phyloP scores from a whole-genome alignment of 495 filamentous ascomycete genomes.

The Copromyces sp. region DNA sequence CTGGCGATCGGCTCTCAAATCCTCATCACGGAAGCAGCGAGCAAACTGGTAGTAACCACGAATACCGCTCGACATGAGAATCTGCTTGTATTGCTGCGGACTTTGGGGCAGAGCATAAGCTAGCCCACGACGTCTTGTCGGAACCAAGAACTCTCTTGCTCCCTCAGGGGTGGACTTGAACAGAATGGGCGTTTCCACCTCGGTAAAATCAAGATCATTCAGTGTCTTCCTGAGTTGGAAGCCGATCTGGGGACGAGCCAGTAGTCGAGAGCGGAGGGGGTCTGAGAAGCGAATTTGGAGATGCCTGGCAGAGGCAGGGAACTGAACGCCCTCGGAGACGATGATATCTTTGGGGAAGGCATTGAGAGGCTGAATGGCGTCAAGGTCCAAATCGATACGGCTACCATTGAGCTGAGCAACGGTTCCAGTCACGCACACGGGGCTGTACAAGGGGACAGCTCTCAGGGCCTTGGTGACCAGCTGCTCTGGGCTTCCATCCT shows the following conservation, averaged over 20 bases:
- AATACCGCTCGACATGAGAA: constrained; percentile 87
- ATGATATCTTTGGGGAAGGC: constrained; percentile 67
- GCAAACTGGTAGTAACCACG: constrained; percentile 83
- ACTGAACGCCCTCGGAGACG: constrained; percentile 57
- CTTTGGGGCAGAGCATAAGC: constrained; percentile 93
- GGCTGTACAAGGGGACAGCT: constrained; percentile 25
- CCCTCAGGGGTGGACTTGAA: constrained; percentile 98
- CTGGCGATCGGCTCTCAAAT: constrained; percentile 84
- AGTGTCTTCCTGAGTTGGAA: constrained; percentile 47
- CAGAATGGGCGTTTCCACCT: constrained; percentile 84
- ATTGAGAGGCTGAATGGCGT: constrained; percentile 60
- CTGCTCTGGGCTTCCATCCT: constrained; percentile 13
- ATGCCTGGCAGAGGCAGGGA: constrained; percentile 65
- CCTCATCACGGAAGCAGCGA: constrained; percentile 91
- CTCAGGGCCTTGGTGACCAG: constrained; percentile 20
- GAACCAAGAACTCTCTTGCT: constrained; percentile 90
- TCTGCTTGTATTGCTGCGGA: constrained; percentile 97
- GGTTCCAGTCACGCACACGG: constrained; percentile 28
- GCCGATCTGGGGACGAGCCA: constrained; percentile 45
- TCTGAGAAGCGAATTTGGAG: constrained; percentile 70
- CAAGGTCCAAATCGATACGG: constrained; percentile 31
- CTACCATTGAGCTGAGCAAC: constrained; percentile 11
- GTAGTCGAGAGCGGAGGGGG: constrained; percentile 46
- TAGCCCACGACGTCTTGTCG: constrained; percentile 58
- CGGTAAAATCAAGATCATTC: constrained; percentile 46